These are phyloP conservation scores for Elymus sibiricus DNA, from an alignment of 176 grass and related monocot genomes.

Conservation along the genomic window DNA sequence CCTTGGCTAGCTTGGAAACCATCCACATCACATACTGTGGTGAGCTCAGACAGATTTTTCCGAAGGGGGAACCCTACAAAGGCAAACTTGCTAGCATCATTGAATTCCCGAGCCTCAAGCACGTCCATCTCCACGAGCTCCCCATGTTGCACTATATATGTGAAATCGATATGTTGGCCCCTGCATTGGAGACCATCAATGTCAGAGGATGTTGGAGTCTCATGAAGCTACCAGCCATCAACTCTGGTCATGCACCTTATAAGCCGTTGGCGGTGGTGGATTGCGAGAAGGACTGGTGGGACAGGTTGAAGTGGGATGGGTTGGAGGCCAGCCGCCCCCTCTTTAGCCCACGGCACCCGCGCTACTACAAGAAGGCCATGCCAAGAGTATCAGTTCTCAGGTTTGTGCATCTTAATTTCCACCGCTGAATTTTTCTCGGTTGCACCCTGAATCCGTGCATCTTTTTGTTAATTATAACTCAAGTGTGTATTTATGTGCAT, in stretches of 20 bases:
- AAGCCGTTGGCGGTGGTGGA: neutral
- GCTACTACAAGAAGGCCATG: neutral
- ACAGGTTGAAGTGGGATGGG: neutral
- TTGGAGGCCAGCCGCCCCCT: neutral
- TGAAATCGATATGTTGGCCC: neutral
- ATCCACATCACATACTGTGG: neutral
- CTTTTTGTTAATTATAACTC: too few species aligned
- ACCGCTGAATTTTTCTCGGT: too few species aligned
- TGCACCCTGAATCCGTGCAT: too few species aligned
- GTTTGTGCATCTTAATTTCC: neutral
- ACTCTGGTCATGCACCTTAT: too few species aligned
- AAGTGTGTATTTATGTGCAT: too few species aligned
- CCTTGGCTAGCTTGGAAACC: too few species aligned
- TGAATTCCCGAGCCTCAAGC: neutral
- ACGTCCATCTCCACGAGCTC: neutral
- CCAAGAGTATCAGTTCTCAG: neutral
- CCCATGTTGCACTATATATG: neutral
- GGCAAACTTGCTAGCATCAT: neutral
- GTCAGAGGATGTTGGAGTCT: neutral
- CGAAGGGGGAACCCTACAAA: too few species aligned
- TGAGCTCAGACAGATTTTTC: neutral
- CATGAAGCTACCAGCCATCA: neutral
- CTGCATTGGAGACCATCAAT: neutral
- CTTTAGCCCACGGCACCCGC: neutral
- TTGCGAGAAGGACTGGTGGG: neutral